These are phyloP conservation scores for Pisolithus orientalis DNA, from an alignment of 768 basidiomycete genomes.

Conservation along the genomic window DNA sequence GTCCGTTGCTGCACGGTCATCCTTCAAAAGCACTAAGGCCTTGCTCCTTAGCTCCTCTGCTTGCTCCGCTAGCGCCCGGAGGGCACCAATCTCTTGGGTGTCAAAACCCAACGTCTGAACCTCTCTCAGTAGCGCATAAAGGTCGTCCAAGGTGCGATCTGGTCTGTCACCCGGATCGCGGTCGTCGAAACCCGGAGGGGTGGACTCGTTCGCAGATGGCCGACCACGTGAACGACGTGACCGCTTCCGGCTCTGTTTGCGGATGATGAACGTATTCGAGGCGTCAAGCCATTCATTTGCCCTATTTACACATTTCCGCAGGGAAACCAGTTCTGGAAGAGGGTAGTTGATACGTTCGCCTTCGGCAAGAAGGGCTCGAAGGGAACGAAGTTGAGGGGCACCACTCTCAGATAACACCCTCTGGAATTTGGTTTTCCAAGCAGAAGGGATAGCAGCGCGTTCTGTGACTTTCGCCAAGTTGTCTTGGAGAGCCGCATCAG, in stretches of 20 bases:
- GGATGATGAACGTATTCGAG: constrained; percentile 70
- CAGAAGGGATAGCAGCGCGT: constrained; percentile 63
- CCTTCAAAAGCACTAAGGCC: constrained; percentile 46
- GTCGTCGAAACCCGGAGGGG: constrained; percentile 27
- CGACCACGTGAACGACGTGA: constrained; percentile 57
- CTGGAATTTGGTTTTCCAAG: constrained; percentile 70
- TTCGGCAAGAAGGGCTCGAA: constrained; percentile 80
- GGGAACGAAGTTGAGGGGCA: constrained; percentile 66
- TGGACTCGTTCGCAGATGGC: constrained; percentile 37
- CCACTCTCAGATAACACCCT: constrained; percentile 62
- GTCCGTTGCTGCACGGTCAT: constrained; percentile 36
- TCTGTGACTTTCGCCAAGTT: constrained; percentile 60
- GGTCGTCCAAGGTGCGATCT: constrained; percentile 64
- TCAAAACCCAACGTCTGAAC: constrained; percentile 83
- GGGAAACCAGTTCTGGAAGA: constrained; percentile 61
- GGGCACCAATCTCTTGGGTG: constrained; percentile 59
- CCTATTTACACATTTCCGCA: constrained; percentile 73
- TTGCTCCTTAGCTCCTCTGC: constrained; percentile 60
- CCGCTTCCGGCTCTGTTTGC: constrained; percentile 78
- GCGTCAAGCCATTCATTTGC: constrained; percentile 89
- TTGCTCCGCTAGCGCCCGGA: constrained; percentile 49
- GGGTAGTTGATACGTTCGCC: constrained; percentile 80
- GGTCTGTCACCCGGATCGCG: constrained; percentile 61
- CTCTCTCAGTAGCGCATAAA: constrained; percentile 62
- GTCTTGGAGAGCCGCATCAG: constrained; percentile 70